Evolutionary conservation across 2,329 filamentous ascomycete genomes (phyloP), one percentile per base, ranked within the genome.

Genomic region (Huntiella moniliformis): DNA sequence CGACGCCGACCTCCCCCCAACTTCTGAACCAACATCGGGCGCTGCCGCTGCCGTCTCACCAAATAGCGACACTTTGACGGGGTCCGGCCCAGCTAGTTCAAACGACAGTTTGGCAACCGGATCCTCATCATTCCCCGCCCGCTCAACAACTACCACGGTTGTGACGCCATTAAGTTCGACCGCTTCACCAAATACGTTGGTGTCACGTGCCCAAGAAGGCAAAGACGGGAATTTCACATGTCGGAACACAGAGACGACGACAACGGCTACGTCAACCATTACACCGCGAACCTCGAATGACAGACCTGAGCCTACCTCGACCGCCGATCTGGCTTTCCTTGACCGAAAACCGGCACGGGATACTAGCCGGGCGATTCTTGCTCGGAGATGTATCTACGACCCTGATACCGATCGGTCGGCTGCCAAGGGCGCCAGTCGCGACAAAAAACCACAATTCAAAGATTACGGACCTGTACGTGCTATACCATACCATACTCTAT

Each of bases 11-110:
- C 16, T 31, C 7, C 34, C 38, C 28, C 35, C 42, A 28, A 41
- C 43, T 17, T 42, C 45, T 12, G 18, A 22, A n/a, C 22, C 28
- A 17, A 35, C 42, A n/a, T 22, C 37, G 28, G 36, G 32, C 34
- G 46, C 43, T 11, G 33, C 33, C n/a, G 17, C 13, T 6, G 38
- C 33, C 33, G 75, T 77, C 53, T 72, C 68, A 51, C 57, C 67
- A 49, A 65, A 71, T 54, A 74, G 74, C 60, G 79, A 86, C 56
- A 70, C 78, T 45, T 69, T 80, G 56, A 80, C 79, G 60, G 77
- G 74, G 51, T 70, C 78, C 54, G 79, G 74, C 55, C 86, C 82
- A 43, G 73, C 77, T 47, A 83, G 77, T 62, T 85, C 81, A 48
- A 70, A 78, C 56, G 68, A 72, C 48, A 85, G 78, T 63, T 74